Base-by-base conservation (phyloP, 345 rosid species). In the Hibiscus syriacus region DNA sequence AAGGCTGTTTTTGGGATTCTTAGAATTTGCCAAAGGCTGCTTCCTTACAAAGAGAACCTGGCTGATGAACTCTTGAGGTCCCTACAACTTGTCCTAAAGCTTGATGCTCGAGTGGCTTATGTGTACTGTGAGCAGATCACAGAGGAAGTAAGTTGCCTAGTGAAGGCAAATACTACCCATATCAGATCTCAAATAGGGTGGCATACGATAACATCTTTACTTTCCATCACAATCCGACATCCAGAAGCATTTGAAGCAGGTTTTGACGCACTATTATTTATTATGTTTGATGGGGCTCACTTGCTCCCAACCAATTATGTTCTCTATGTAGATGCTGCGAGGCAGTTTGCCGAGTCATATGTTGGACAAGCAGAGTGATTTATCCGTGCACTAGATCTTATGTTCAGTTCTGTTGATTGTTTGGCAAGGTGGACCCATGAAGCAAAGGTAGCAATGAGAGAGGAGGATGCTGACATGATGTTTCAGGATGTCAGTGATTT, bases 1-100 rank as follows among this genome's bases (percentile, higher is more conserved):
- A 94, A 94, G 80, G 99, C 99, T 76, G 91, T 94, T 46, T 94
- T 94, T 79, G 99, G 99, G n/a, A 88, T 94, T 53, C 96, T 94
- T 36, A 80, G 97, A 66, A 94, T 94, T 66, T 94, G 96, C 82
- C 99, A 94, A 76, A 82, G 99, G 67, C 80, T 94, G 56, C 99
- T 94, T 72, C 99, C 99, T 10, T 94, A 94, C 69, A 91, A 94
- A 77, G 99, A 94, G 80, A 94, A 90, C 80, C 81, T 94, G 68
- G 95, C 97, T 66, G 99, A 94, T 80, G 97, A 94, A 74, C 95
- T 94, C 73, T 82, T 94, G 82, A 87, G 90, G 78, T 94, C 99
- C 46, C 87, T 94, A 73, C 96, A 94, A 76, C 97, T 94, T 75
- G 92, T 94, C 55, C 76, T 89, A 84, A 94, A 94, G 82, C 96